Evolutionary conservation across 2,329 filamentous ascomycete species (phyloP).

Genomic region (Didymella arachidicola): DNA sequence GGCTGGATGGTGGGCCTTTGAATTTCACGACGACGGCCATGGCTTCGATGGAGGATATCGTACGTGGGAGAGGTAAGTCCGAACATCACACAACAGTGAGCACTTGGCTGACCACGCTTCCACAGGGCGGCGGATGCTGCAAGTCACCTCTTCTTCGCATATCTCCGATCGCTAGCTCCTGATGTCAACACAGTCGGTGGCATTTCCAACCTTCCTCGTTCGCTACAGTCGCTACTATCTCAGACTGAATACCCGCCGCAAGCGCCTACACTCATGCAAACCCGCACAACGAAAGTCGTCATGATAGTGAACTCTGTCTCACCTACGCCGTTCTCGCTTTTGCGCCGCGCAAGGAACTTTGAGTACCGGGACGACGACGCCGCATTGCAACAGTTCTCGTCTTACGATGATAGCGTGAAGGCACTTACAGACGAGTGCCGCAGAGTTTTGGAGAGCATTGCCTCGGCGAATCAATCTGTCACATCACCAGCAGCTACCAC

Average conservation of each 20-base stretch:
- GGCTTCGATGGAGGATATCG: constrained; percentile 96
- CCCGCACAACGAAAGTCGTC: constrained; percentile 84
- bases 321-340: constrained; percentile 87
- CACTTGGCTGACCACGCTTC: constrained; percentile 40
- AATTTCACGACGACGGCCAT: constrained; percentile 83
- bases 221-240: constrained; percentile 86
- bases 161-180: constrained; percentile 88
- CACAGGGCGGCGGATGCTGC: constrained; percentile 88
- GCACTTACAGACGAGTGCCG: constrained; percentile 93
- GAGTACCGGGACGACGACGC: constrained; percentile 90
- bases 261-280: constrained; percentile 76
- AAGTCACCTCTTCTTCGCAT: constrained; percentile 97
- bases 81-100: not conserved
- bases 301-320: constrained; percentile 98
- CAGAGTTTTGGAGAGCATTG: constrained; percentile 87
- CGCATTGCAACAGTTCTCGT: constrained; percentile 83
- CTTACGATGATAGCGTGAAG: constrained; percentile 86
- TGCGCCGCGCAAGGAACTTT: constrained; percentile 92
- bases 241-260: constrained; percentile 95
- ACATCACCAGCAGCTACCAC: constrained; percentile 63
- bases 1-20: constrained; percentile 99
- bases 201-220: constrained; percentile 86
- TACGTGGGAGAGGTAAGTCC: constrained; percentile 77
- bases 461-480: constrained; percentile 82
- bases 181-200: constrained; percentile 74